Evolutionary conservation across 164 flowering plant species (phyloP).

Genomic region (Piper betle): DNA sequence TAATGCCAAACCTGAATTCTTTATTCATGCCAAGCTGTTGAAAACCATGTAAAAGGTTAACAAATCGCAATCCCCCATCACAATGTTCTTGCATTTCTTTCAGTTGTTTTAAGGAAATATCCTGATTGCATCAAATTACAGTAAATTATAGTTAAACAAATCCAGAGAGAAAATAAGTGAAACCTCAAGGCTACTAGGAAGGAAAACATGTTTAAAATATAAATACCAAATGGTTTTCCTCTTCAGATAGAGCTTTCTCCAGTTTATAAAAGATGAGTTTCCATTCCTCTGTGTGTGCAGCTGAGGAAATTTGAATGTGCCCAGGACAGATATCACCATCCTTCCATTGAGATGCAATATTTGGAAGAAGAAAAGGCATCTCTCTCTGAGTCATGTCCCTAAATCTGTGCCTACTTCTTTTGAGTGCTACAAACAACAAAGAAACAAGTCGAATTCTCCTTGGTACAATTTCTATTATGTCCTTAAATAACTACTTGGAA

Average conservation of each 20-base stretch:
- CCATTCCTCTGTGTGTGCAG: conserved; percentile 59
- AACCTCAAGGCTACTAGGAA: background rate
- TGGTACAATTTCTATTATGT: too few species aligned
- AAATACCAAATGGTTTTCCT: conserved; percentile 69
- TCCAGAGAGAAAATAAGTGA: background rate
- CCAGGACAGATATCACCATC: conserved; percentile 25
- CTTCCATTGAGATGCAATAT: conserved; percentile 40
- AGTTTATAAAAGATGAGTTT: conserved; percentile 55
- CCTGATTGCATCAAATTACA: conserved; percentile 24
- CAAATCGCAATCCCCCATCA: conserved; percentile 42
- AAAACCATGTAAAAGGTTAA: conserved; percentile 11
- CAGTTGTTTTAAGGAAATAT: conserved; percentile 58
- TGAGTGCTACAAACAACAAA: conserved; percentile 41
- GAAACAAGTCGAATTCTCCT: background rate
- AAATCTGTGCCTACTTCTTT: conserved; percentile 76
- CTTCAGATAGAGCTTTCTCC: conserved; percentile 69
- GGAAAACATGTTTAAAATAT: background rate
- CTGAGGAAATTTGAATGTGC: conserved; percentile 17
- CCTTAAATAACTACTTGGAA: background rate
- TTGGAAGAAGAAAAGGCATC: conserved; percentile 49
- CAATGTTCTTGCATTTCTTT: conserved; percentile 67
- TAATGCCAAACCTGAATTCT: conserved; percentile 27
- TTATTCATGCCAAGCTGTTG: conserved; percentile 17
- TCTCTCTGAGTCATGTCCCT: conserved; percentile 55
- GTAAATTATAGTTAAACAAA: background rate